These are phyloP conservation scores for Pelargonium myrrhifolium DNA, from an alignment of 441 rosid species.

Conservation along the genomic window DNA sequence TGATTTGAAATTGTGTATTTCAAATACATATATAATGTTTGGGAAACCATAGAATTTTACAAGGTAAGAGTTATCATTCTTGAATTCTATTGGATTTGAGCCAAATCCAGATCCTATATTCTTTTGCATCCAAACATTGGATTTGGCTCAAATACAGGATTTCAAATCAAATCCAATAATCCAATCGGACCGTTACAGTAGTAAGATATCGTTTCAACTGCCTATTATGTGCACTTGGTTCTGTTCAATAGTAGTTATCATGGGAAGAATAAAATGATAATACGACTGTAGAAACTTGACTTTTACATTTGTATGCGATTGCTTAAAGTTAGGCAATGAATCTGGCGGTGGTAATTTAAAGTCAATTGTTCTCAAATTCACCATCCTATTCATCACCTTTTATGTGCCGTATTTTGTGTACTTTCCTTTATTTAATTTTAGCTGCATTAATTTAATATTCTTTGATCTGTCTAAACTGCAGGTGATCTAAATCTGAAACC, in stretches of 20 bases:
- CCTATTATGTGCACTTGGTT: background rate
- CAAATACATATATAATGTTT: too few species aligned
- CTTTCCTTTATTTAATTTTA: background rate
- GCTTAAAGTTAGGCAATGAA: background rate
- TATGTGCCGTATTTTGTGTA: background rate
- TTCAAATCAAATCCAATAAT: too few species aligned
- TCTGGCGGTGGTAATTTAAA: too few species aligned
- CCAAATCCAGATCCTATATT: too few species aligned
- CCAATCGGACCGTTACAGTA: too few species aligned
- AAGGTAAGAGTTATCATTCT: too few species aligned
- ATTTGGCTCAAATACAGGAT: too few species aligned
- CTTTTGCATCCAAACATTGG: too few species aligned
- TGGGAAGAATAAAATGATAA: background rate
- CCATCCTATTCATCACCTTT: background rate
- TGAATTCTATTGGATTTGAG: too few species aligned
- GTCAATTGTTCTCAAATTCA: background rate
- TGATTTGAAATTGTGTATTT: too few species aligned
- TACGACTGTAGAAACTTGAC: background rate
- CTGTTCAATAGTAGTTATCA: background rate
- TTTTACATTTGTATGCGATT: background rate
- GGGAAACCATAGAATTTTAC: too few species aligned
- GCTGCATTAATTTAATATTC: background rate
- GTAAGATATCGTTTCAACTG: too few species aligned
- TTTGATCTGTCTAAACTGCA: background rate
- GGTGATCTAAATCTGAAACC: background rate